Percentiles rank a stretch among this genome's conserved stretches.
These are phyloP conservation scores for Botrytis byssoidea DNA, from an alignment of 2,329 filamentous ascomycete species.

Conservation along the genomic window DNA sequence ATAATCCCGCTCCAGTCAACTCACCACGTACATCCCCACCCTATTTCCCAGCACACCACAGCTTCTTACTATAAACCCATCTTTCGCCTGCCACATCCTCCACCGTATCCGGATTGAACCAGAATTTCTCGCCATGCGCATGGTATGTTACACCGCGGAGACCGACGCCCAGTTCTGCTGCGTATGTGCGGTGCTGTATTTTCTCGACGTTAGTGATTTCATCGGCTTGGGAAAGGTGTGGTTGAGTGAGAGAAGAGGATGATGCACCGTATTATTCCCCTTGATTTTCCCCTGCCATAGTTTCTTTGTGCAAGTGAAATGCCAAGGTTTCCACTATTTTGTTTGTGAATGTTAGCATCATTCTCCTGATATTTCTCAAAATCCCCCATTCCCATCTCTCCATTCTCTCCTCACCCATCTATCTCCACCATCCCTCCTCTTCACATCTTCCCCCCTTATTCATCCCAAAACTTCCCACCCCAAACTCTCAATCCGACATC, in stretches of 20 bases:
- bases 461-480: no score
- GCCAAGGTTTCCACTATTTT: conserved; percentile 18
- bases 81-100: conserved; percentile 26
- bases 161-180: conserved; percentile 25
- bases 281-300: conserved; percentile 13
- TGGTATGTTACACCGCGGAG: conserved; percentile 24
- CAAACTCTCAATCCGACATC: background rate
- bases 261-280: background rate
- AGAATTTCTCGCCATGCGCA: conserved; percentile 25
- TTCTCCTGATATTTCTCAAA: background rate
- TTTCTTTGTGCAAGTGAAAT: conserved; percentile 17
- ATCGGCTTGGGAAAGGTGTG: rapidly evolving
- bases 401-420: background rate
- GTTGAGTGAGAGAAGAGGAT: background rate
- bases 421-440: background rate
- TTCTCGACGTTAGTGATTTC: background rate
- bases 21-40: no score
- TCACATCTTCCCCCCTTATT: background rate
- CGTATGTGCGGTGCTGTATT: conserved; percentile 18
- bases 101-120: conserved; percentile 21
- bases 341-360: rapidly evolving
- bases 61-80: conserved; percentile 24
- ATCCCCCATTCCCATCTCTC: background rate
- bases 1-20: no score
- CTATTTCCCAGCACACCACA: conserved; percentile 24